Base-by-base conservation (phyloP, 768 basidiomycete genomes). In the Lactarius vividus region DNA sequence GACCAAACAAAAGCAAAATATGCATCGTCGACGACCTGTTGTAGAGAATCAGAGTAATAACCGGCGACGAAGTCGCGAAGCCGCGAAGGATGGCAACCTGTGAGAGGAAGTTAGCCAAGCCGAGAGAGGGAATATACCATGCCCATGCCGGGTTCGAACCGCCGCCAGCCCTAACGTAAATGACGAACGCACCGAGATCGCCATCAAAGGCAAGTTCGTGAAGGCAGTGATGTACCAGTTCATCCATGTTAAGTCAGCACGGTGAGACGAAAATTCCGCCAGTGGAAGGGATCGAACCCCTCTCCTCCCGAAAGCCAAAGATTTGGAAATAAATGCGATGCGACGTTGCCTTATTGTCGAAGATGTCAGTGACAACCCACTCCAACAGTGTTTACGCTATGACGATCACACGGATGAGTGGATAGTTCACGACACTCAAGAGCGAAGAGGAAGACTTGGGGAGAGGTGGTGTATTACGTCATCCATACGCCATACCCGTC, bases 151-250 rank as follows among this genome's bases (percentile, higher is more conserved):
- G 70, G 58, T 64, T 71, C 70, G 70, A 71, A 71, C 70, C 57
- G 44, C 60, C 62, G 62, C 59, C 59, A 46, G 56, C 52, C 29
- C 53, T 56, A 67, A 59, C 54, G 53, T 65, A 55, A 55, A 57
- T 63, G 65, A 55, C 63, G 65, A 55, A 83, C 89, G 80, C 75
- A 95, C 94, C 94, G 52, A 92, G 80, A 74, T 95, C 92, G 6
- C 94, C 94, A 72, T 95, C 93, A 76, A 94, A 95, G 6, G 94
- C 86, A 35, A 96, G 81, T 75, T 96, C 92, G 44, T 89, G 88
- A 40, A 94, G 82, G 73, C 90, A 90, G 74, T 93, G 88, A 72
- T 88, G 87, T 44, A 96, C 78, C 53, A 96, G 85, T 73, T 93
- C 88, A 74, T 96, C 94, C 89, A 96, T 94, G 10, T 23, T 23